Conservation (phyloP, 2,329 filamentous ascomycete species). For the Fusarium oxysporum region DNA sequence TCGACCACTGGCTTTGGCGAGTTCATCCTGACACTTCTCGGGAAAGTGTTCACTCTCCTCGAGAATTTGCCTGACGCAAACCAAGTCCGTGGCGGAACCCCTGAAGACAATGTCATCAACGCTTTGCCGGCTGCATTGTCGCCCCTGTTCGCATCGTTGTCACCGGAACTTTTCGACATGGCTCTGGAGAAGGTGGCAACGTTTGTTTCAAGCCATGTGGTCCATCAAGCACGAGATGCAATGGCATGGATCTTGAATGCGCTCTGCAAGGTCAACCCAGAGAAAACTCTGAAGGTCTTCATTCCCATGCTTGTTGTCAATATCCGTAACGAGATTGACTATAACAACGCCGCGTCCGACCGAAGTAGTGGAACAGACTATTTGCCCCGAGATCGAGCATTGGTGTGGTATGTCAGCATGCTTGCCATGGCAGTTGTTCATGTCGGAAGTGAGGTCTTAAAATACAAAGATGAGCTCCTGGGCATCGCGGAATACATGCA, state of each 20-base stretch:
- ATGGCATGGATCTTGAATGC: conserved; percentile 99
- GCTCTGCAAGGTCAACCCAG: conserved; percentile 93
- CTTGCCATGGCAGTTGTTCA: conserved; percentile 98
- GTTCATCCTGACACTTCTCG: conserved; percentile 89
- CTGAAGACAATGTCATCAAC: conserved; percentile 97
- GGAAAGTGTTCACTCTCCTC: conserved; percentile 92
- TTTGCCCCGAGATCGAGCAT: conserved; percentile 87
- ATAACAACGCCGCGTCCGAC: conserved; percentile 95
- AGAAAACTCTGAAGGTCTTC: conserved; percentile 91
- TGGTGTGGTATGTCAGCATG: conserved; percentile 98
- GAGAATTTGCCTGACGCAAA: conserved; percentile 95
- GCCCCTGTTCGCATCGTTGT: conserved; percentile 89
- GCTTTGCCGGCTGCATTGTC: conserved; percentile 91
- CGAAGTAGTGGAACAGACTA: conserved; percentile 94
- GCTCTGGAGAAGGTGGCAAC: conserved; percentile 91
- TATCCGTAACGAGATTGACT: conserved; percentile 96
- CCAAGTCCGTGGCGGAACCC: conserved; percentile 87
- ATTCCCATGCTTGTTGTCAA: conserved; percentile 90
- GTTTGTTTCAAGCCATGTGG: conserved; percentile 93
- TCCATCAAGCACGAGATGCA: conserved; percentile 95
- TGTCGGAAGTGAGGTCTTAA: conserved; percentile 88
- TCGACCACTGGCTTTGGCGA: conserved; percentile 95
- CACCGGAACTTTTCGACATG: conserved; percentile 92
- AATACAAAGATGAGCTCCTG: conserved; percentile 89
- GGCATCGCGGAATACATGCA: conserved; percentile 97